phyloP scores from a whole-genome alignment of 1,284 basidiomycete genomes.

The Cutaneotrichosporon sp. region DNA sequence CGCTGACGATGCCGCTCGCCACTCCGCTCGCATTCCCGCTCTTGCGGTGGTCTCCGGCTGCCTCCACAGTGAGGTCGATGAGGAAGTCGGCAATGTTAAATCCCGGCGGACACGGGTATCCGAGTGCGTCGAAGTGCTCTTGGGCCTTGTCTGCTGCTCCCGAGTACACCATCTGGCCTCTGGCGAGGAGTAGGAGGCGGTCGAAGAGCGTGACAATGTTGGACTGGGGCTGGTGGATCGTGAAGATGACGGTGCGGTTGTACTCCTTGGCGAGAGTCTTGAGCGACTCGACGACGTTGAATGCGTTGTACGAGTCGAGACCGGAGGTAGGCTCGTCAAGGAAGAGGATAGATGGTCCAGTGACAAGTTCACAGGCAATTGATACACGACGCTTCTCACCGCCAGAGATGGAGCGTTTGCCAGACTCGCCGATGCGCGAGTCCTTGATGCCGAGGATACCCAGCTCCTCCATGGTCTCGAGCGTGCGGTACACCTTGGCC shows the following conservation, averaged over 20 bases:
- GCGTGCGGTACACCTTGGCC: constrained; percentile 86
- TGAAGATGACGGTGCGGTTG: constrained; percentile 85
- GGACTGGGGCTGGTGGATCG: constrained; percentile 96
- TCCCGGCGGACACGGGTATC: constrained; percentile 81
- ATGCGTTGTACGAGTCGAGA: constrained; percentile 90
- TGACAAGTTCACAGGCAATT: constrained; percentile 97
- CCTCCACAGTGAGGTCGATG: constrained; percentile 84
- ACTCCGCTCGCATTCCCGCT: neutral
- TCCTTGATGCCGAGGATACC: constrained; percentile 89
- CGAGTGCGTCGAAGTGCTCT: constrained; percentile 72
- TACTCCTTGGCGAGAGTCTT: constrained; percentile 79
- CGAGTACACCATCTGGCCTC: constrained; percentile 77
- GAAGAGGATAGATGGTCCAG: constrained; percentile 90
- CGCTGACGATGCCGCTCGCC: neutral
- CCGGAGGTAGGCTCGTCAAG: constrained; percentile 95
- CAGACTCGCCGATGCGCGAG: constrained; percentile 78
- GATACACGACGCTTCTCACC: constrained; percentile 93
- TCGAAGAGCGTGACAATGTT: constrained; percentile 96
- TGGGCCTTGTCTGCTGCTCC: constrained; percentile 70
- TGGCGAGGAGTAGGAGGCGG: constrained; percentile 77
- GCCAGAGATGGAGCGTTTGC: constrained; percentile 77
- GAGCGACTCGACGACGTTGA: constrained; percentile 85
- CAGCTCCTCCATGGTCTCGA: constrained; percentile 94
- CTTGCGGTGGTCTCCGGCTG: constrained; percentile 47
- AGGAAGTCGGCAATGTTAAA: constrained; percentile 96